phyloP scores from a whole-genome alignment of 257 asterid genomes.

The Leptodermis oblonga region DNA sequence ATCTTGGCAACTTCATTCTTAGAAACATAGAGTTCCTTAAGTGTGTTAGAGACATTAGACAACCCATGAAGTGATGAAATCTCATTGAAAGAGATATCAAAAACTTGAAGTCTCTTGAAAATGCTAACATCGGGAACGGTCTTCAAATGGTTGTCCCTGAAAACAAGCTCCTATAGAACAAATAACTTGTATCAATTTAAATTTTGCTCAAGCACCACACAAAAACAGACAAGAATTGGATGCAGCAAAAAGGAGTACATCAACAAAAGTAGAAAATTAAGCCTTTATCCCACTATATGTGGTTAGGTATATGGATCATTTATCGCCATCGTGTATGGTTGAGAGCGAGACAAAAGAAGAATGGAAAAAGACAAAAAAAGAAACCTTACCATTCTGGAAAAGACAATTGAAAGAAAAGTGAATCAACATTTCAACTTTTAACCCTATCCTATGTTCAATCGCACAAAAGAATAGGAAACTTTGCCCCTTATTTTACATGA shows the following conservation, averaged over 20 bases:
- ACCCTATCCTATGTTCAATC: too few relatives aligned
- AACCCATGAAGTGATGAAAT: slow-evolving; percentile 64
- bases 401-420: too few relatives aligned
- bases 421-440: too few relatives aligned
- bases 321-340: too few relatives aligned
- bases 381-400: too few relatives aligned
- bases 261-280: too few relatives aligned
- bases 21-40: slow-evolving; percentile 88
- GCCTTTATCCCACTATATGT: too few relatives aligned
- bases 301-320: too few relatives aligned
- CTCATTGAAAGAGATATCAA: slow-evolving; percentile 91
- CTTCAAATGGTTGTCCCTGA: slow-evolving; percentile 93
- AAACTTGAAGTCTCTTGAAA: slow-evolving; percentile 71
- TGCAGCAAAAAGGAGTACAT: neutral
- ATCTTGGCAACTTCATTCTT: slow-evolving; percentile 86
- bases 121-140: slow-evolving; percentile 75
- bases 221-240: neutral
- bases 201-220: neutral
- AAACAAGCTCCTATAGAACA: slow-evolving; percentile 66
- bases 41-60: slow-evolving; percentile 64
- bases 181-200: slow-evolving; percentile 10
- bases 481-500: neutral
- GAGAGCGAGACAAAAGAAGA: neutral
- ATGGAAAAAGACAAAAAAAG: too few relatives aligned
- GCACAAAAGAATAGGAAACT: too few relatives aligned